Evolutionary conservation across 2,329 filamentous ascomycete species (phyloP), one percentile per base, ranked within the genome.

Genomic region (Fusarium sp.): DNA sequence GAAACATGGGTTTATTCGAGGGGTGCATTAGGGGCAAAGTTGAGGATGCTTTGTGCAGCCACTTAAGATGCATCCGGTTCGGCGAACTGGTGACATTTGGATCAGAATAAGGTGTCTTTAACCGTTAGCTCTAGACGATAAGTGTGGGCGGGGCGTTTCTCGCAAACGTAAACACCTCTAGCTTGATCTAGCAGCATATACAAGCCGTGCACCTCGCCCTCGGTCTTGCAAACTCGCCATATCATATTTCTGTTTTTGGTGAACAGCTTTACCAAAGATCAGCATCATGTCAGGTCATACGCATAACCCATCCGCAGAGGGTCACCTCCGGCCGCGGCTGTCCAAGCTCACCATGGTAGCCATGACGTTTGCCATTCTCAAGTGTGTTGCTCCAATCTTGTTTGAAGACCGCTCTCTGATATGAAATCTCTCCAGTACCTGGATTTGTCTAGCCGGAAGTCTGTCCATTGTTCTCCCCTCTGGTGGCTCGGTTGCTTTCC

Each of bases 291-390:
- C 65, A 19, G 26, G 14, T 19, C 32, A 34, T 32, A 36, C 54
- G 14, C 39, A 55, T 20, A 23, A 14, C 19, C 3, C 48, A 28
- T 42, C 42, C 7, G 44, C 42, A 4, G 67, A 70, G 48, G 78
- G 78, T 26, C 77, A 75, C 20, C 69, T 81, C 45, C 72, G 76
- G 62, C 78, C 76, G 30, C 76, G 78, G 4, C 62, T 81, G 6
- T 79, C 76, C n/a, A 77, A 76, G 56, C 52, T 80, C 24, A 82
- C 77, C 3, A 82, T 81, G 79, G 75, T 82, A 15, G 79, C 78
- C 19, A 76, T 81, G 76, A 77, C 78, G 6, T 82, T 82, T 63
- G 79, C 79, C 17, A 81, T 82, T 45, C 71, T 81, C 10, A 81
- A 81, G 80, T 73, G 46, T 34, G 66, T 50, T 2, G 1, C 57